Base-by-base conservation (phyloP, 1,284 basidiomycete genomes). In the Earliella scabrosa region DNA sequence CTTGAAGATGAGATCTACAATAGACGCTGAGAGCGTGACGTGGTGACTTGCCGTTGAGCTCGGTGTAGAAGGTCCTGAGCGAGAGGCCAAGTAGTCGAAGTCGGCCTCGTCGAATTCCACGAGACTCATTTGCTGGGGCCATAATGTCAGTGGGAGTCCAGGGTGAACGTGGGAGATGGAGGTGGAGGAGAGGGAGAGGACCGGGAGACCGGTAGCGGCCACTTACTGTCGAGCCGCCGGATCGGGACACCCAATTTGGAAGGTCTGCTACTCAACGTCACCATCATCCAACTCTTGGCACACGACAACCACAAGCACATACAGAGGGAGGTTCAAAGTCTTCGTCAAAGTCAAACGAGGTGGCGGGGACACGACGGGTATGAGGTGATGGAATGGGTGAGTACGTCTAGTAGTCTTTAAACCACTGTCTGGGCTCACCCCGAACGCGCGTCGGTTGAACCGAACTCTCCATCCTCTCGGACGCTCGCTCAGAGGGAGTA, bases 61-160 rank as follows among this genome's bases (percentile, higher is more conserved):
- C 38, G 48, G n/a, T 27, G 31, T 13, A 11, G 50, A 43, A 3
- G 50, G 50, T 0, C 50, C 40, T 24, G 50, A 41, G 41, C 36
- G 51, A 36, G 48, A 40, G 27, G 51, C 45, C 11, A 52, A 44
- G 13, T 46, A 52, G 27, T 52, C 51, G 3, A 46, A 45, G 51
- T 46, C 51, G 27, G 18, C 20, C 5, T 52, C 44, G 20, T 52
- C 27, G 36, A 52, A 40, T 8, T 46, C 35, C 20, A 41, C 44
- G 29, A n/a, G 18, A n/a, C 13, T 11, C 51, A 46, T 52, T 44
- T 16, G 46, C 51, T 52, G 45, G 13, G 13, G 20, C 8, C 51
- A 52, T 34, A 5, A 11, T 18, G 45, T 46, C n/a, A 41, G 44
- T 13, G 20, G 4, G 35, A 38, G 29, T 31, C 7, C 29, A 6